Conservation (phyloP, 2,329 filamentous ascomycete genomes). For the Fusarium sp. region DNA sequence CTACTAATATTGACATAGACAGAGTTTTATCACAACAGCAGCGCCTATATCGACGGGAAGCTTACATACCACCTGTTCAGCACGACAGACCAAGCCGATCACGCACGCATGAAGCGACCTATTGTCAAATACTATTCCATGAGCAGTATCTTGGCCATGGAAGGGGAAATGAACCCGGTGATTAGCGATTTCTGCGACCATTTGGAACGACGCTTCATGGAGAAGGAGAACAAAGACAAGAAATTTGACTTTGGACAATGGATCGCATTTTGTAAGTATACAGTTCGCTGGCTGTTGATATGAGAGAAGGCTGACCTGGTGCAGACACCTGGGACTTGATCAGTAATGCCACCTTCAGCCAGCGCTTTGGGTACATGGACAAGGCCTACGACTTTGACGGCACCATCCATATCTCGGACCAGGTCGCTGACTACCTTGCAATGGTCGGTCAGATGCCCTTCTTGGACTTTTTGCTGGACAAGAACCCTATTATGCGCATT, state of each 20-base stretch:
- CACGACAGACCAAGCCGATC: slow-evolving; percentile 25
- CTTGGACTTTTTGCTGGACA: slow-evolving; percentile 42
- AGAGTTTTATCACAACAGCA: slow-evolving; percentile 27
- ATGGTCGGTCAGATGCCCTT: slow-evolving; percentile 49
- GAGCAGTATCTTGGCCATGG: slow-evolving; percentile 26
- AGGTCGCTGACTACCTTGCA: slow-evolving; percentile 38
- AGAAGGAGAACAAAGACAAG: neutral
- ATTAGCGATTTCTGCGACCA: slow-evolving; percentile 29
- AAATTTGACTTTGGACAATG: neutral
- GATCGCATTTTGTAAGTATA: too few relatives aligned
- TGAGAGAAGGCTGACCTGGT: too few relatives aligned
- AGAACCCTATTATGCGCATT: slow-evolving; percentile 34
- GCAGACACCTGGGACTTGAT: slow-evolving; percentile 56
- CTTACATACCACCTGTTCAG: slow-evolving; percentile 39
- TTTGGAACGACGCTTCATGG: neutral
- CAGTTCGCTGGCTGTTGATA: too few relatives aligned
- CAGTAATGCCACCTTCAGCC: slow-evolving; percentile 57
- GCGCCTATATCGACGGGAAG: slow-evolving; percentile 35
- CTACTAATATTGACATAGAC: neutral
- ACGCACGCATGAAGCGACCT: slow-evolving; percentile 33
- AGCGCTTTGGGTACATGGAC: slow-evolving; percentile 58
- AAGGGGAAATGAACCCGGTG: slow-evolving; percentile 45
- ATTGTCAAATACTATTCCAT: slow-evolving; percentile 47
- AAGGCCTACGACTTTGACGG: slow-evolving; percentile 54
- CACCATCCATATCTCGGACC: slow-evolving; percentile 49